Conservation (phyloP, 192 early-diverging fungal genomes). For the Coemansia sp. region DNA sequence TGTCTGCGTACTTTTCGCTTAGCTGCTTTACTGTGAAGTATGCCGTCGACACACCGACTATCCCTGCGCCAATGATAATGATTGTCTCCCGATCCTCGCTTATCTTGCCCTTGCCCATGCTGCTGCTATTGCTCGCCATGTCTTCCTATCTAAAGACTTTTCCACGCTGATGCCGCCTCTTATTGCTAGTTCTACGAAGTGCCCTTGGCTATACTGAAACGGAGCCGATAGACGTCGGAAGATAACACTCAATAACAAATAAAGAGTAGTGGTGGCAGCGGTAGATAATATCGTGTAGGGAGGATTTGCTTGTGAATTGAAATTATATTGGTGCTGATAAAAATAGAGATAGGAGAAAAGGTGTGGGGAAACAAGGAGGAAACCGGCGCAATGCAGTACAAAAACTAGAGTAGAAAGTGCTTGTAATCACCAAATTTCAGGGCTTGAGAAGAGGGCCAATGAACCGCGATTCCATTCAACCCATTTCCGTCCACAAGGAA, state of each 20-base stretch:
- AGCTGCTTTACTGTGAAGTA: constrained; percentile 44
- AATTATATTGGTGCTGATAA: not conserved
- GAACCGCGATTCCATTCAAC: no score
- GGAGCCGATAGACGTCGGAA: not conserved
- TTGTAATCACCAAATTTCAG: no score
- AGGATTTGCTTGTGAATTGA: no score
- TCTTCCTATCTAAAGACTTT: not conserved
- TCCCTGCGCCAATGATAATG: constrained; percentile 47
- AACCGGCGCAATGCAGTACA: no score
- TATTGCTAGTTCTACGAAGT: not conserved
- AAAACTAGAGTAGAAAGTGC: no score
- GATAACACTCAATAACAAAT: not conserved
- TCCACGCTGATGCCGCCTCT: not conserved
- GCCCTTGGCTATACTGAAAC: not conserved
- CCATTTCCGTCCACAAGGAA: no score
- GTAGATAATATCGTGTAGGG: no score
- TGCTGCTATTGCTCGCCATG: not conserved
- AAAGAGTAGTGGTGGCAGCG: no score
- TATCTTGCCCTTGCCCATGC: not conserved
- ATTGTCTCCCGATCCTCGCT: constrained; percentile 29
- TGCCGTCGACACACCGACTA: constrained; percentile 48
- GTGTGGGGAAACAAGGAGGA: not conserved
- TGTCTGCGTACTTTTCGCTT: constrained; percentile 17
- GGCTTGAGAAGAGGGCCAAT: no score
- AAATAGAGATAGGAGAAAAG: not conserved